Evolutionary conservation across 225 moss, liverwort and hornwort species (phyloP), one percentile per base, ranked within the genome.

Genomic region (Rhytidiadelphus loreus): DNA sequence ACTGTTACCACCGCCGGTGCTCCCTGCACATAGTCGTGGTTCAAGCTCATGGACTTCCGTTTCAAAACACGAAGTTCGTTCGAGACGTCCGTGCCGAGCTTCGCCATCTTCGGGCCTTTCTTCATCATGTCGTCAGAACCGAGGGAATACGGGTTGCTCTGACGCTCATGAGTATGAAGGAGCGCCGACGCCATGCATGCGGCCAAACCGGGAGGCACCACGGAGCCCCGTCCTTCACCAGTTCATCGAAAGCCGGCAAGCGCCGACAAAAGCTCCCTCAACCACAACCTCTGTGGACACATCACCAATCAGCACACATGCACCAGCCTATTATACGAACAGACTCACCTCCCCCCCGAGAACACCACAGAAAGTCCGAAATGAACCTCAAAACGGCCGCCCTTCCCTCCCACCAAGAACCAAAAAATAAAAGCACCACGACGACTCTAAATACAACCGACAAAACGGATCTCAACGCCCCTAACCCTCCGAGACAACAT

Each of bases 41-140:
- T 99, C 93, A 99, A 88, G 91, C 97, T 99, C 97, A 99, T 99
- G 19, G 97, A 99, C 93, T 99, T 99, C 57, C 98, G 94, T 82
- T 99, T 99, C 85, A 97, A n/a, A 21, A 89, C 89, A 30, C 94
- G 93, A 18, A 93, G 88, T 28, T 94, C 94, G 39, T 88, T 92
- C 37, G 91, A 77, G 69, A 82, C 92, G 37, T 94, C 94, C 86
- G 74, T 65, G 74, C 89, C 78, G 17, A 90, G 52, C 87, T 92
- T 92, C 64, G 91, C 85, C 85, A 90, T 92, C 62, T 94, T 95
- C 65, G 76, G 84, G n/a, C 83, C 92, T 73, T 92, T 93, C 93
- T 94, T 95, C 95, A 95, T 95, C 84, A 89, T 88, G 81, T 93
- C 89, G 50, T 93, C 94, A 39, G 85, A 63, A 87, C 89, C 89